These are phyloP conservation scores for Arthrinium phaeospermum DNA, from an alignment of 2,329 filamentous ascomycete genomes.

Conservation along the genomic window DNA sequence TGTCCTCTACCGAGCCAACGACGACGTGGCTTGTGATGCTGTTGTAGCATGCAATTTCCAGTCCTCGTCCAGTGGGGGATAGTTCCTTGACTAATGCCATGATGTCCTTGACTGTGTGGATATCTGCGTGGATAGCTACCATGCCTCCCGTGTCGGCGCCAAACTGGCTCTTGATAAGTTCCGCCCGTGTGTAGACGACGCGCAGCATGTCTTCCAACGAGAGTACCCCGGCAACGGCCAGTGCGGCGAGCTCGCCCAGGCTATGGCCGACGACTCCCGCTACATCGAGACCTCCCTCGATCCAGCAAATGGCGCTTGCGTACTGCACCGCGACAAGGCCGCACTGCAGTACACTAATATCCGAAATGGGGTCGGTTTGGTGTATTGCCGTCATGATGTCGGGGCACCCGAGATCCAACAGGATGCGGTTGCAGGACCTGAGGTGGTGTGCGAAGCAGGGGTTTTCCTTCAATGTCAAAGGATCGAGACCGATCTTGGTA, in stretches of 20 bases:
- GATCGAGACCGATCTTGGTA: constrained; percentile 15
- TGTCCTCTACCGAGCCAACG: constrained; percentile 23
- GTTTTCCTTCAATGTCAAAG: neutral
- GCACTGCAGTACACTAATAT: constrained; percentile 42
- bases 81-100: neutral
- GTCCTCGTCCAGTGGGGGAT: neutral
- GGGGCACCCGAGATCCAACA: neutral
- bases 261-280: constrained; percentile 45
- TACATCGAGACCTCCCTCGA: constrained; percentile 37
- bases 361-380: constrained; percentile 31
- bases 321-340: constrained; percentile 45
- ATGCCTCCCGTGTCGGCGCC: constrained; percentile 42
- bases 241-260: constrained; percentile 45
- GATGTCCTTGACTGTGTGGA: constrained; percentile 1
- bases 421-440: neutral
- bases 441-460: neutral
- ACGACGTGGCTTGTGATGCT: constrained; percentile 29
- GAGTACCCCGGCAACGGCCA: constrained; percentile 41
- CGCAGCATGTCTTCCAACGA: constrained; percentile 39
- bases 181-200: constrained; percentile 38
- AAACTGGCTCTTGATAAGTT: constrained; percentile 40
- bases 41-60: constrained; percentile 28
- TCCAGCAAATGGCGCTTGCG: constrained; percentile 43
- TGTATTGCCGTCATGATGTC: constrained; percentile 43
- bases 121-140: constrained; percentile 35